Evolutionary conservation across 345 rosid species (phyloP).

Genomic region (rapeseed (Brassica napus)): DNA sequence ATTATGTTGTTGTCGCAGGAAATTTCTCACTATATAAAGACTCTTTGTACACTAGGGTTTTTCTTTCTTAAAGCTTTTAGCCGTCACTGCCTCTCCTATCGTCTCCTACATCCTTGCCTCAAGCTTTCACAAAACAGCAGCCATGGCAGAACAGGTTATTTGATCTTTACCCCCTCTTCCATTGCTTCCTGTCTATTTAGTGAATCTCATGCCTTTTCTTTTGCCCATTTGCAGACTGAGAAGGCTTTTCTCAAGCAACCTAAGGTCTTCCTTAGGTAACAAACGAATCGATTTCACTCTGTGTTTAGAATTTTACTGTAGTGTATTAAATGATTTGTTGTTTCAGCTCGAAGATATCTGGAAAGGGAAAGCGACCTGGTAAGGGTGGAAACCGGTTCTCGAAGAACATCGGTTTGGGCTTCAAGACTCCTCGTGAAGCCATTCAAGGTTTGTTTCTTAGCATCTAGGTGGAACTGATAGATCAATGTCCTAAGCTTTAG

Average conservation of each 20-base stretch:
- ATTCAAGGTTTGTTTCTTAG: slow-evolving; percentile 54
- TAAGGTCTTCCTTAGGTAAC: slow-evolving; percentile 69
- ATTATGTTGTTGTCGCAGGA: neutral
- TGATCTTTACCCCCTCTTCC: neutral
- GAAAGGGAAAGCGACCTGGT: slow-evolving; percentile 89
- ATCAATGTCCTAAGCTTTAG: neutral
- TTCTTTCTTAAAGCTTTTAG: slow-evolving; percentile 1
- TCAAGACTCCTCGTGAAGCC: slow-evolving; percentile 93
- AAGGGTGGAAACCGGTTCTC: slow-evolving; percentile 87
- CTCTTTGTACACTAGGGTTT: slow-evolving; percentile 26
- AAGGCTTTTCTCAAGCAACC: slow-evolving; percentile 83
- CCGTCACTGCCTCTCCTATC: slow-evolving; percentile 20
- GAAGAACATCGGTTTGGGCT: slow-evolving; percentile 86
- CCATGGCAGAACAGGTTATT: slow-evolving; percentile 45
- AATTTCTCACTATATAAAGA: slow-evolving; percentile 3
- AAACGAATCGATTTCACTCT: neutral
- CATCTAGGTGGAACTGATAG: neutral
- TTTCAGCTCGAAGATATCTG: slow-evolving; percentile 73
- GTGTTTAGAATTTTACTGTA: neutral
- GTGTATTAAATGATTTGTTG: neutral
- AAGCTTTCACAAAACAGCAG: slow-evolving; percentile 3
- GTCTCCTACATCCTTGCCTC: neutral
- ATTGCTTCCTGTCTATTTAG: neutral
- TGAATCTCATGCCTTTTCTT: neutral
- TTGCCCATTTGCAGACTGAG: slow-evolving; percentile 53